Conservation (phyloP, 2,329 filamentous ascomycete species). For the Onygenales sp. region DNA sequence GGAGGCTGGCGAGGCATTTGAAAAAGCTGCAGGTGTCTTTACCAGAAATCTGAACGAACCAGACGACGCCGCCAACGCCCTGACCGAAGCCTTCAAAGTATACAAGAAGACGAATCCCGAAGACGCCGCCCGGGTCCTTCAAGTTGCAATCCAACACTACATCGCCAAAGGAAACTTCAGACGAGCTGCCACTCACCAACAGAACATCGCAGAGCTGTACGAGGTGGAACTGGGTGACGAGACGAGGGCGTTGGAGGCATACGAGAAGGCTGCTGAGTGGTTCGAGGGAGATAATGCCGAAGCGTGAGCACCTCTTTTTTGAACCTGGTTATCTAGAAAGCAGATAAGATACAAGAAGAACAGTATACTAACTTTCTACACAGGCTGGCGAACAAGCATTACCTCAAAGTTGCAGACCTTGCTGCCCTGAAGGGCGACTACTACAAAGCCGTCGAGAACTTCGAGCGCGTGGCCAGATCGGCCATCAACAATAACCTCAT, state of each 20-base stretch:
- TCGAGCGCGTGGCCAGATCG: conserved; percentile 70
- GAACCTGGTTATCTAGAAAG: background rate
- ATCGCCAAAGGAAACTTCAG: conserved; percentile 84
- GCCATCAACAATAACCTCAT: conserved; percentile 84
- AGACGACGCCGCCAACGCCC: conserved; percentile 81
- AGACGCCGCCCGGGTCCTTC: conserved; percentile 71
- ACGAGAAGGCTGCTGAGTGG: conserved; percentile 79
- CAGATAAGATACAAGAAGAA: background rate
- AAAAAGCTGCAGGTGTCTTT: conserved; percentile 76
- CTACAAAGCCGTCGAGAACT: conserved; percentile 69
- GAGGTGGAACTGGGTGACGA: conserved; percentile 72
- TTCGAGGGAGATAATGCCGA: conserved; percentile 79
- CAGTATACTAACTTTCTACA: conserved; percentile 1
- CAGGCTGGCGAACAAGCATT: conserved; percentile 86
- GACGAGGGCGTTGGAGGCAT: conserved; percentile 69
- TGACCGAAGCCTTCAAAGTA: conserved; percentile 88
- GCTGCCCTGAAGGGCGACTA: conserved; percentile 76
- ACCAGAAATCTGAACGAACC: conserved; percentile 74
- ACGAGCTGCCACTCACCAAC: conserved; percentile 81
- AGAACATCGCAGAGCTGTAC: conserved; percentile 76
- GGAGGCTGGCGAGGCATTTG: conserved; percentile 79
- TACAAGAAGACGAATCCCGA: conserved; percentile 79
- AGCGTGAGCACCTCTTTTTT: conserved; percentile 48
- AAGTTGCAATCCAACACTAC: conserved; percentile 75
- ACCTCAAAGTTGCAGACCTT: conserved; percentile 83